A percentile compares a stretch with the other conserved stretches of the same genome.
phyloP scores from a whole-genome alignment of 208 protist genomes.

The Tritrichomonas musculus region DNA sequence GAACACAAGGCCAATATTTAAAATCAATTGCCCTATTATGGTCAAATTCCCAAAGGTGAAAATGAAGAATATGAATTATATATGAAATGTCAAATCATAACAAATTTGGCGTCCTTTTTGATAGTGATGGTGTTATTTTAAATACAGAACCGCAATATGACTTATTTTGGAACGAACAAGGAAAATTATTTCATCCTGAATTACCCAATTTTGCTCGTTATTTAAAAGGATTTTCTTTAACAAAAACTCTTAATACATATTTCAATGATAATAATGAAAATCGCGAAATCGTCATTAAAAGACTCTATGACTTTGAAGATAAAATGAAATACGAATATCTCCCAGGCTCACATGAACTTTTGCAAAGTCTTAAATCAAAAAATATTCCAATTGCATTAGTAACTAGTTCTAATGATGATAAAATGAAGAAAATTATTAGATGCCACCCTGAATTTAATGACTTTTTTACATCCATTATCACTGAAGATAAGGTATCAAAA shows the following conservation, averaged over 20 bases:
- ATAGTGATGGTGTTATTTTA: background rate
- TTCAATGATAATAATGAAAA: background rate
- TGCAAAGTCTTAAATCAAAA: background rate
- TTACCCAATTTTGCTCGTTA: background rate
- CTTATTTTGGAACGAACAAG: background rate
- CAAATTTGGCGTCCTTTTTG: background rate
- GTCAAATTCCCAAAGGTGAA: no score
- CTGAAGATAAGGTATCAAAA: background rate
- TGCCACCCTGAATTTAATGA: background rate
- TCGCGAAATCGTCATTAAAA: background rate
- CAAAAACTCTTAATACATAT: background rate
- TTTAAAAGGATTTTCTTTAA: background rate
- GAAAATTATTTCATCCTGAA: background rate
- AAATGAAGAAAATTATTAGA: background rate
- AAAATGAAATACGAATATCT: background rate
- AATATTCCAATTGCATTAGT: background rate
- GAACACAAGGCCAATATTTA: no score
- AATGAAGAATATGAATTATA: no score
- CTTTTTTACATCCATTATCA: background rate
- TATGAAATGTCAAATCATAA: no score
- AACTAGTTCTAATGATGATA: background rate
- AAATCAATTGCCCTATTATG: no score
- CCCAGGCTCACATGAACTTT: background rate
- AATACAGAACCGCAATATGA: background rate
- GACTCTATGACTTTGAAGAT: background rate